phyloP scores from a whole-genome alignment of 2,329 filamentous ascomycete genomes.

The Trichophyton benhamiae region DNA sequence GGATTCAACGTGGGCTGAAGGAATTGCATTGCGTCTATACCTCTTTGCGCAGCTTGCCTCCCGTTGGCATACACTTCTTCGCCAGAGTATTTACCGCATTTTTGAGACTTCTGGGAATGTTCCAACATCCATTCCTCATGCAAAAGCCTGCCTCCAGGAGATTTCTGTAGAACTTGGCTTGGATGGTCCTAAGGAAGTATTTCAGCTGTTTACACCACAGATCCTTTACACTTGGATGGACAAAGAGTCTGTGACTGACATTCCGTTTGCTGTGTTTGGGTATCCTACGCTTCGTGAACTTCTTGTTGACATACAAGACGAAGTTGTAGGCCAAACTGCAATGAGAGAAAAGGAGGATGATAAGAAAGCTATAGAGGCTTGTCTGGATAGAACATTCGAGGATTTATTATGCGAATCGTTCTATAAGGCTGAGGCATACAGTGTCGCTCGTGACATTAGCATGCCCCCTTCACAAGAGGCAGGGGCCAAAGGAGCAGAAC shows the following conservation, averaged over 20 bases:
- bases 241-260: slow-evolving; percentile 49
- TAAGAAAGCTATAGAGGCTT: slow-evolving; percentile 46
- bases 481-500: slow-evolving; percentile 47
- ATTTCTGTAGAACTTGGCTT: slow-evolving; percentile 57
- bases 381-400: slow-evolving; percentile 42
- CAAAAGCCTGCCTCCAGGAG: slow-evolving; percentile 54
- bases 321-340: slow-evolving; percentile 66
- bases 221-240: slow-evolving; percentile 85
- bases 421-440: slow-evolving; percentile 68
- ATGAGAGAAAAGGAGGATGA: slow-evolving; percentile 64
- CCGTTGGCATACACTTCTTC: slow-evolving; percentile 71
- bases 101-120: slow-evolving; percentile 79
- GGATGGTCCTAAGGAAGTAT: slow-evolving; percentile 55
- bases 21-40: slow-evolving; percentile 71
- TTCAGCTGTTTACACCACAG: slow-evolving; percentile 75
- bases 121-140: slow-evolving; percentile 52
- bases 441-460: slow-evolving; percentile 61
- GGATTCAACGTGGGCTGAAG: slow-evolving; percentile 60
- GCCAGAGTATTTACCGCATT: slow-evolving; percentile 81
- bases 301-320: slow-evolving; percentile 57
- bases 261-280: slow-evolving; percentile 77
- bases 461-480: slow-evolving; percentile 32
- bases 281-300: slow-evolving; percentile 59
- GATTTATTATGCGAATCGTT: slow-evolving; percentile 58
- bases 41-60: slow-evolving; percentile 67